Conservation (phyloP, 176 grass and related monocot species). For the Cenchrus purpureus region DNA sequence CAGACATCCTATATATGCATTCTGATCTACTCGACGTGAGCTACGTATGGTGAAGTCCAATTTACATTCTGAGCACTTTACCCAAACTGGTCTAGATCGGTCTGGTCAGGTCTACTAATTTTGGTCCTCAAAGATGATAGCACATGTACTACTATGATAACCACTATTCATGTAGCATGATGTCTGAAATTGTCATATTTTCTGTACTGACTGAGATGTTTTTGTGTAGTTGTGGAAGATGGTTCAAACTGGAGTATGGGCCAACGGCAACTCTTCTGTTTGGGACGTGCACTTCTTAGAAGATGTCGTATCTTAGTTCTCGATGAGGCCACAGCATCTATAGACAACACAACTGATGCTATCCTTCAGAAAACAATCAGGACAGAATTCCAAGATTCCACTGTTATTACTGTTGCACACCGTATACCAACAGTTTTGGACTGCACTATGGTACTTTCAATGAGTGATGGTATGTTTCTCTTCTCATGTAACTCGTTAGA, state of each 20-base stretch:
- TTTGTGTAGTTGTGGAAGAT: slow-evolving; percentile 65
- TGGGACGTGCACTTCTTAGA: slow-evolving; percentile 77
- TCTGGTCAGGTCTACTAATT: no score
- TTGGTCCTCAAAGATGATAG: background rate
- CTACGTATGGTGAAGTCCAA: no score
- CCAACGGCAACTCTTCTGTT: slow-evolving; percentile 83
- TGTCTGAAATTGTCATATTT: background rate
- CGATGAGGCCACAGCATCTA: slow-evolving; percentile 78
- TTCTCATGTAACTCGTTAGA: background rate
- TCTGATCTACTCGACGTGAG: no score
- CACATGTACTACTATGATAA: background rate
- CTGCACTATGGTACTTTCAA: slow-evolving; percentile 77
- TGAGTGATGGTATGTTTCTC: slow-evolving; percentile 67
- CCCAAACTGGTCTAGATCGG: no score
- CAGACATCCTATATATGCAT: no score
- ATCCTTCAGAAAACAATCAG: slow-evolving; percentile 83
- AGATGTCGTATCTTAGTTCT: slow-evolving; percentile 72
- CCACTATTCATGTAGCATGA: background rate
- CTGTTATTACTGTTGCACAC: slow-evolving; percentile 84
- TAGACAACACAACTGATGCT: slow-evolving; percentile 82
- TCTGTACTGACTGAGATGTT: background rate
- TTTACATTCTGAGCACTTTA: no score
- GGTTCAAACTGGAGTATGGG: slow-evolving; percentile 98
- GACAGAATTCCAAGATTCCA: slow-evolving; percentile 71
- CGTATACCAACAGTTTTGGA: slow-evolving; percentile 88